Evolutionary conservation across 1,139 yeast species (phyloP).

Genomic region (Diutina scorzettiae): DNA sequence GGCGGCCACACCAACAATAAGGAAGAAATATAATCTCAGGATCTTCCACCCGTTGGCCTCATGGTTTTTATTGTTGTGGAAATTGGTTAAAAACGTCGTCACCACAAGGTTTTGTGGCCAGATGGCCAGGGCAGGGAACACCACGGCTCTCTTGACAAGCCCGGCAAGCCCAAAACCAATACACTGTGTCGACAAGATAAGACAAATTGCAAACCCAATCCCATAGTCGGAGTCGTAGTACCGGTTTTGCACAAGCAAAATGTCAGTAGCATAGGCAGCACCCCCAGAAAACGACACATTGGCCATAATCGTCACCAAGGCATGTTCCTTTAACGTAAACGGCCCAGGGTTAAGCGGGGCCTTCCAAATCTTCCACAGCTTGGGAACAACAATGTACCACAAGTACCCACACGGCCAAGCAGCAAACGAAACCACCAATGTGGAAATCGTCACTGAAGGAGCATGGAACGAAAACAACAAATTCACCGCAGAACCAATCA

Average conservation of each 20-base stretch:
- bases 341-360: constrained; percentile 46
- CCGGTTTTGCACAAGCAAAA: constrained; percentile 41
- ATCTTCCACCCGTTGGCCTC: constrained; percentile 24
- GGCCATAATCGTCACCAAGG: constrained; percentile 52
- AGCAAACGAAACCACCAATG: constrained; percentile 45
- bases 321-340: constrained; percentile 55
- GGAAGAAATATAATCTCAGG: constrained; percentile 15
- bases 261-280: constrained; percentile 51
- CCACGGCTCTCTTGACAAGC: constrained; percentile 39
- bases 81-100: constrained; percentile 39
- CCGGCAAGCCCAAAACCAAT: constrained; percentile 62
- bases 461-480: constrained; percentile 47
- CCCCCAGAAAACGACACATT: constrained; percentile 43
- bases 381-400: constrained; percentile 40
- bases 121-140: constrained; percentile 49
- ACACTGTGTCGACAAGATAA: constrained; percentile 45
- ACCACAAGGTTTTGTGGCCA: constrained; percentile 54
- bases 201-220: constrained; percentile 39
- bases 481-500: constrained; percentile 50
- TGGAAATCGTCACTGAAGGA: constrained; percentile 42
- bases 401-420: constrained; percentile 52
- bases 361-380: constrained; percentile 27
- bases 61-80: constrained; percentile 48
- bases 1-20: constrained; percentile 9
- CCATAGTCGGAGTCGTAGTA: constrained; percentile 39